Conservation (phyloP, 2,329 filamentous ascomycete genomes). For the Aspergillus uvarum region DNA sequence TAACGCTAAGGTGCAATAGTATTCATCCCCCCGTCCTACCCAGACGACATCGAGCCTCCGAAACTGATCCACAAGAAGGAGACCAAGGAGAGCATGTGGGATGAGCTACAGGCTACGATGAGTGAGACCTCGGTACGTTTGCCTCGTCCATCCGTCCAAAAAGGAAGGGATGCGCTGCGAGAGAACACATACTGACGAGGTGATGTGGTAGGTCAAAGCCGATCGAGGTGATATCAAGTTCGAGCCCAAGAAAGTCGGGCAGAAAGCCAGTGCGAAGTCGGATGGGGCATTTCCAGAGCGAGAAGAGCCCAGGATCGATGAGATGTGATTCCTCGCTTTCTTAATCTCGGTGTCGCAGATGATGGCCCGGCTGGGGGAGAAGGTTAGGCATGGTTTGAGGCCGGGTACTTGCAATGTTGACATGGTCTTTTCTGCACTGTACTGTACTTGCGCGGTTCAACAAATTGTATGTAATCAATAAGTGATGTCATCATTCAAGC, state of each 20-base stretch:
- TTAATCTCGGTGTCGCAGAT: too few species aligned
- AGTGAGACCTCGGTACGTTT: slow-evolving; percentile 14
- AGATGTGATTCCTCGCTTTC: slow-evolving; percentile 9
- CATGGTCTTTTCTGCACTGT: too few species aligned
- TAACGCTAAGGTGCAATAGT: not conserved
- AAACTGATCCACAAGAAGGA: slow-evolving; percentile 9
- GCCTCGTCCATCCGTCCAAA: not conserved
- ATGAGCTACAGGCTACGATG: slow-evolving; percentile 15
- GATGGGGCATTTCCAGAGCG: slow-evolving; percentile 9
- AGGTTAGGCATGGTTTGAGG: too few species aligned
- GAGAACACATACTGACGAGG: not conserved
- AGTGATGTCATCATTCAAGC: not conserved
- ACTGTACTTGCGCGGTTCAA: not conserved
- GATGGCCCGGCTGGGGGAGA: too few species aligned
- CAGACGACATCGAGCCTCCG: slow-evolving; percentile 13
- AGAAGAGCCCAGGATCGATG: slow-evolving; percentile 13
- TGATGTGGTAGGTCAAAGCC: slow-evolving; percentile 14
- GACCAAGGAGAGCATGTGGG: slow-evolving; percentile 7
- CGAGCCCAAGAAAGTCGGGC: not conserved
- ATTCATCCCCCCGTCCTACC: slow-evolving; percentile 13
- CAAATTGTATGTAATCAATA: not conserved
- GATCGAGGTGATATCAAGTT: slow-evolving; percentile 17
- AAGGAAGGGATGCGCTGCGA: too few species aligned
- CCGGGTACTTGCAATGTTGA: too few species aligned
- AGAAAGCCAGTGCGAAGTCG: slow-evolving; percentile 5